Base-by-base conservation (phyloP, 2,329 filamentous ascomycete genomes). In the Chaetomium globosum region DNA sequence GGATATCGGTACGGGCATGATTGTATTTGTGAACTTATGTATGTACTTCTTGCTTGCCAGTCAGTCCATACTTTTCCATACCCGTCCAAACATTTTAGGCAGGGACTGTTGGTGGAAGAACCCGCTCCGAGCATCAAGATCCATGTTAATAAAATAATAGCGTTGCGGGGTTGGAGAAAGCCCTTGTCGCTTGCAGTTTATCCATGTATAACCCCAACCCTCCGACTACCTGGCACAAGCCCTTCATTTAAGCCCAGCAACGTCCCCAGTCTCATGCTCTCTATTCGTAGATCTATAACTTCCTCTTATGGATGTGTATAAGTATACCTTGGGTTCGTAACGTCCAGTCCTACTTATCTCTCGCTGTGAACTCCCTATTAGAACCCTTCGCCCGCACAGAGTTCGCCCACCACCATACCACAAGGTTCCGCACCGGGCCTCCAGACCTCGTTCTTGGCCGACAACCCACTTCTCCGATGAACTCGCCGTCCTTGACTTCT, bases 371-470 rank as follows among this genome's bases (percentile, higher is more conserved):
- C 30, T 28, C 8, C 30, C 4, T 28, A 4, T 72, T 69, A 88
- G 73, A 87, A 89, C 0, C 87, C 87, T 74, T 88, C 86, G 21
- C 87, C 87, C 21, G 82, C 61, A 78, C 66, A 96, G 82, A 3
- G 87, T 89, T 68, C 90, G 84, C 0, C 93, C 93, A 30, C 88
- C 91, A 43, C 90, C 94, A 79, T 97, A 97, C 93, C 93, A 98
- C 53, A 97, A 77, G 6, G 83, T 81, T 0, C 94, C 94, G 68
- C 84, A 86, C 53, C 91, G 85, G 65, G 87, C 87, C 73, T 94
- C 90, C 62, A 97, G 78, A 0, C 93, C 93, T 71, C 82, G 89
- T 75, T 94, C 92, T 71, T 96, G 86, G 0, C 94, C 93, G n/a
- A 97, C 87, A 28, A 90, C 80, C 93, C 94, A 97, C 73, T 95